Percentiles rank a stretch among this genome's conserved stretches.
Conservation (phyloP, 441 rosid species). For the Populus trichocarpa region DNA sequence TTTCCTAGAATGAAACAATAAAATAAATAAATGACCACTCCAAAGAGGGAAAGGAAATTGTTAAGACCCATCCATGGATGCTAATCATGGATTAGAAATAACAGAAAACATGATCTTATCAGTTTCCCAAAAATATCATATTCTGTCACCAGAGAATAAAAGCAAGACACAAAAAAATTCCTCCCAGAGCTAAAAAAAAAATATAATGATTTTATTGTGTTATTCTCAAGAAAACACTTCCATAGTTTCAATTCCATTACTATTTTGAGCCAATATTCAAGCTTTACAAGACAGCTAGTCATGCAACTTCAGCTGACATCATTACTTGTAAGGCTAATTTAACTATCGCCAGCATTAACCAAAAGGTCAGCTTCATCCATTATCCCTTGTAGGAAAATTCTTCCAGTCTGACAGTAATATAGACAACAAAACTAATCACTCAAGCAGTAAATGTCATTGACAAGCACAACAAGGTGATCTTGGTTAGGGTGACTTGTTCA, state of each 20-base stretch:
- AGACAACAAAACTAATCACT: background rate
- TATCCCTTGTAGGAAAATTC: background rate
- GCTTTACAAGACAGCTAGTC: background rate
- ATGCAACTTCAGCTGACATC: too few relatives aligned
- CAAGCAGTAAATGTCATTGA: background rate
- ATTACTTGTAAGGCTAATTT: background rate
- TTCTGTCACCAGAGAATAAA: background rate
- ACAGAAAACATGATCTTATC: background rate
- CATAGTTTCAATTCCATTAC: background rate
- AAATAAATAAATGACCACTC: background rate
- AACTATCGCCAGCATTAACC: background rate
- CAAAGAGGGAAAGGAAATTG: background rate
- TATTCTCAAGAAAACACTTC: background rate
- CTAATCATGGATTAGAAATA: background rate
- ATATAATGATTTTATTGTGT: background rate
- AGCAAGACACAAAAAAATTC: background rate
- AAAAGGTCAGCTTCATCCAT: background rate
- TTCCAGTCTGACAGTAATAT: background rate
- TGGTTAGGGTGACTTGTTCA: background rate
- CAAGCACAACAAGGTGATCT: background rate
- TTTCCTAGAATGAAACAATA: slow-evolving; percentile 48
- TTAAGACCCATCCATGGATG: background rate
- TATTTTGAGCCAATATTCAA: background rate
- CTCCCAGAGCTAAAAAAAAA: background rate
- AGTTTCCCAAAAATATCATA: background rate